These are phyloP conservation scores for Adiantum capillusveneris DNA, from an alignment of 75 land plant species.

Conservation along the genomic window DNA sequence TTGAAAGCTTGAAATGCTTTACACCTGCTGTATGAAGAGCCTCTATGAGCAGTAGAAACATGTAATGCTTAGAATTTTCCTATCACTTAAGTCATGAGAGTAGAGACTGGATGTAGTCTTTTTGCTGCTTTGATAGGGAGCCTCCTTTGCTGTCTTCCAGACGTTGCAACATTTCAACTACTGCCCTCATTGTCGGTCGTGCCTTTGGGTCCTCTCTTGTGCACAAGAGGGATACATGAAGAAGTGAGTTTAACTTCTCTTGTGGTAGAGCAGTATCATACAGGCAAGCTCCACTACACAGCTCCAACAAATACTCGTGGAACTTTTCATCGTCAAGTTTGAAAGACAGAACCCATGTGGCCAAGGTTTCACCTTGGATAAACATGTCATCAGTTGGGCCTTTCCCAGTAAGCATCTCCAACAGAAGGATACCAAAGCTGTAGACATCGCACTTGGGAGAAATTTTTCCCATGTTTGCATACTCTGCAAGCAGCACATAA, in stretches of 20 bases:
- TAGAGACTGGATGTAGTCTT: no score
- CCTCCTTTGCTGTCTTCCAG: no score
- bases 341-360: not conserved
- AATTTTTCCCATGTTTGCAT: conserved; percentile 33
- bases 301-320: conserved; percentile 10
- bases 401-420: conserved; percentile 42
- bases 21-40: no score
- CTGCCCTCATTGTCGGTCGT: conserved; percentile 53
- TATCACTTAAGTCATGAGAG: no score
- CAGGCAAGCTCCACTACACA: conserved; percentile 9
- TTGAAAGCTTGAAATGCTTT: no score
- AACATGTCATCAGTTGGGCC: conserved; percentile 34
- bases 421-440: conserved; percentile 44
- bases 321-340: not conserved
- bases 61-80: no score
- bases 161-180: no score
- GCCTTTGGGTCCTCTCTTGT: conserved; percentile 27
- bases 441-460: conserved; percentile 51
- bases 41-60: no score
- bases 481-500: conserved; percentile 20
- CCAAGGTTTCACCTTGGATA: conserved; percentile 3
- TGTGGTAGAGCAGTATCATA: no score
- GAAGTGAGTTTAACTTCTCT: not conserved
- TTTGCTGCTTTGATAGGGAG: no score
- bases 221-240: conserved; percentile 37